Percentiles rank a stretch among this genome's conserved stretches.
Conservation (phyloP, 805 yeast genomes). For the Cyberlindnera xylosilytica region DNA sequence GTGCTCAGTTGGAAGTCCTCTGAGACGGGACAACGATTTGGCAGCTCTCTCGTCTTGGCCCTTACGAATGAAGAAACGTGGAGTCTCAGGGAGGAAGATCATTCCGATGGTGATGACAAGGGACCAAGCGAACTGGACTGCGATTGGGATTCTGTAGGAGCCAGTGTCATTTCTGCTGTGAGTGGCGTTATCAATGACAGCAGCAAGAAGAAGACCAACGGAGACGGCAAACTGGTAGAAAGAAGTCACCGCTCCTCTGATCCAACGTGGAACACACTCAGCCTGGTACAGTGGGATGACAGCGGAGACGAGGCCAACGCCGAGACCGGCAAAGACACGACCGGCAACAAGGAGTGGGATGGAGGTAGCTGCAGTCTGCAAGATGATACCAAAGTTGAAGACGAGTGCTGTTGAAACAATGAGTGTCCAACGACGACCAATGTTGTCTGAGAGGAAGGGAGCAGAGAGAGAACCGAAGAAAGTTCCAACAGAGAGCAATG, state of each 20-base stretch:
- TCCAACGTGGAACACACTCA: constrained; percentile 49
- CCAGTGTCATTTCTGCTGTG: constrained; percentile 48
- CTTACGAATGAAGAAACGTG: constrained; percentile 63
- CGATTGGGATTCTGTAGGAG: constrained; percentile 72
- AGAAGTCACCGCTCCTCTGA: constrained; percentile 58
- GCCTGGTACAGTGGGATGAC: constrained; percentile 74
- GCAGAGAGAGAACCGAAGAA: constrained; percentile 62
- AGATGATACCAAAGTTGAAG: constrained; percentile 50
- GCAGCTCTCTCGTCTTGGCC: constrained; percentile 54
- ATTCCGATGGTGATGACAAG: constrained; percentile 56
- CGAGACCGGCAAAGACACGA: constrained; percentile 64
- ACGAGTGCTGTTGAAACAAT: constrained; percentile 40
- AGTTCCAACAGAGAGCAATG: constrained; percentile 73
- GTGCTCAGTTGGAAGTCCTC: constrained; percentile 45
- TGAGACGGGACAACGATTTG: constrained; percentile 48
- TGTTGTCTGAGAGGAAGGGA: constrained; percentile 51
- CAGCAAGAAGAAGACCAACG: constrained; percentile 68
- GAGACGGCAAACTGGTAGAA: constrained; percentile 73
- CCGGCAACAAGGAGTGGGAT: constrained; percentile 56
- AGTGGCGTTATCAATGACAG: constrained; percentile 68
- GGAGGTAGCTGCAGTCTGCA: constrained; percentile 44
- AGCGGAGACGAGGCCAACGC: constrained; percentile 72
- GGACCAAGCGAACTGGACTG: constrained; percentile 68
- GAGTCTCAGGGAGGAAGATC: constrained; percentile 69
- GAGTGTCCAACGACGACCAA: constrained; percentile 53